A percentile compares a stretch with the other conserved stretches of the same genome.
phyloP scores from a whole-genome alignment of 2,329 filamentous ascomycete genomes.

The Aspergillus eucalypticola region DNA sequence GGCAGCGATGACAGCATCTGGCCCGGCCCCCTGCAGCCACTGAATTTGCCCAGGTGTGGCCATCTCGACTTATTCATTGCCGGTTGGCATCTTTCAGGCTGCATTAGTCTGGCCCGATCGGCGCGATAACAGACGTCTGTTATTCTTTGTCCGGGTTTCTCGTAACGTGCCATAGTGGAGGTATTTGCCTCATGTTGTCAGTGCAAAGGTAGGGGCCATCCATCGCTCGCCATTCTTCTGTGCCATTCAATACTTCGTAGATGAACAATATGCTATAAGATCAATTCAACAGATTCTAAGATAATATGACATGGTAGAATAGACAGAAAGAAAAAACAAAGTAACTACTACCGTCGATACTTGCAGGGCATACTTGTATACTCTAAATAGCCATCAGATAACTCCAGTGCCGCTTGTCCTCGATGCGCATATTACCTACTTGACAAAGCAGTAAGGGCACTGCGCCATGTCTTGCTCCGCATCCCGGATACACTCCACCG shows the following conservation, averaged over 20 bases:
- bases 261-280: too few species aligned
- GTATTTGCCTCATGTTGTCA: too few species aligned
- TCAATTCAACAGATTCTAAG: too few species aligned
- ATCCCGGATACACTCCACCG: neutral
- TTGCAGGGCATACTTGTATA: too few species aligned
- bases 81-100: neutral
- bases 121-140: neutral
- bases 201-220: too few species aligned
- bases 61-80: neutral
- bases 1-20: slow-evolving; percentile 9
- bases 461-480: neutral
- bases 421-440: too few species aligned
- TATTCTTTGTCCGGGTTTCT: neutral
- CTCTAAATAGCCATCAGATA: too few species aligned
- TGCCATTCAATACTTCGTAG: too few species aligned
- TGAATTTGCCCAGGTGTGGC: neutral
- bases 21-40: neutral
- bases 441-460: neutral
- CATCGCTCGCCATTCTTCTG: too few species aligned
- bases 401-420: accelerated
- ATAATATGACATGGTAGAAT: too few species aligned
- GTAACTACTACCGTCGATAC: too few species aligned
- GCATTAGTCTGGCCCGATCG: neutral
- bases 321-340: too few species aligned
- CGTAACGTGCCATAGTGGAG: neutral